Evolutionary conservation across 352 stramenopile species (phyloP), one percentile per base, ranked within the genome.

Genomic region (Phytophthora tubulina): DNA sequence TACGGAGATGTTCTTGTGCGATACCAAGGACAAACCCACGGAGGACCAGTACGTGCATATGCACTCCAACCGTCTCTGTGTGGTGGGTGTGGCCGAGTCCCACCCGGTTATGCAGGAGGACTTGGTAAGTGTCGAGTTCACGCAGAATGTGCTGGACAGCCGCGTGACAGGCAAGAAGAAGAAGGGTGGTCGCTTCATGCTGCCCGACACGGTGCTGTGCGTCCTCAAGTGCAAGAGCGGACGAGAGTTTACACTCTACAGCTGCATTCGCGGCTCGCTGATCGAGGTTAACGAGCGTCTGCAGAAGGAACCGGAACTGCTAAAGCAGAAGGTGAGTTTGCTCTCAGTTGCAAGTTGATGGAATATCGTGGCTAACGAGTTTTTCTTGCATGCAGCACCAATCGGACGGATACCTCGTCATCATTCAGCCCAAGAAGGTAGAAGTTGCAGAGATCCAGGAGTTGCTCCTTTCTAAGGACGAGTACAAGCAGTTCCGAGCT

Each of bases 1-100:
- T 72, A 96, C 88, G 36, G 73, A 94, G 68, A 76, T 96, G 57
- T 96, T 93, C 45, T 88, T 85, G 42, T 92, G 85, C 60, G 86
- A 96, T 71, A 88, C 82, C 31, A 94, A 90, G 82, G 79, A 79
- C 63, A 86, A 88, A 55, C 55, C 71, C 8, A 60, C 71, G 61
- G 84, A 96, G 64, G 89, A 96, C 69, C 88, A 95, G 58, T 95
- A 92, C 73, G 86, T 96, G 60, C 88, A 96, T 76, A 96, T 96
- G 89, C 89, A 96, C 79, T 95, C 89, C 45, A 96, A 96, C 62
- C 87, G 89, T 5, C 78, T 95, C n/a, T 94, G 89, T 62, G 86
- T 96, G 30, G 85, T 92, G 9, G 89, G 89, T 48, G 80, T 93
- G 44, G 87, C 89, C 2, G 79, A 76, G 36, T 85, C 83, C 21